A percentile compares a stretch with the other conserved stretches of the same genome.
phyloP scores from a whole-genome alignment of 2,329 filamentous ascomycete genomes.

The Fusarium sp. region DNA sequence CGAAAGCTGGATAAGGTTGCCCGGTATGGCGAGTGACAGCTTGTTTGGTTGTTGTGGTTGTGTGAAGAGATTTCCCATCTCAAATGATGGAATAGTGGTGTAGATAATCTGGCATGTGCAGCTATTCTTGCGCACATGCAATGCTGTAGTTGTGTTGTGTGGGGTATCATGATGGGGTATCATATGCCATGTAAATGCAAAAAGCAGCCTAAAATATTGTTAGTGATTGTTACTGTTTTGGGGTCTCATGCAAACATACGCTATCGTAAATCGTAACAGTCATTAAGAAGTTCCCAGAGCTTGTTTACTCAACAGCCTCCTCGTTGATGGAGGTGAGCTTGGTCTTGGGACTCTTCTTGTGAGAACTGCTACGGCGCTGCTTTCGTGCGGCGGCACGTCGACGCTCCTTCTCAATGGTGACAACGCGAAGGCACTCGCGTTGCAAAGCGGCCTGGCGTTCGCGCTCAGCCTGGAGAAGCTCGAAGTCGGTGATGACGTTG shows the following conservation, averaged over 20 bases:
- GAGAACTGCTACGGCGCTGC: constrained; percentile 52
- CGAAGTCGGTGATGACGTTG: constrained; percentile 57
- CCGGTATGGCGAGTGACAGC: constrained; percentile 14
- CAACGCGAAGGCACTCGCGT: constrained; percentile 63
- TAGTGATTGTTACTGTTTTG: constrained; percentile 21
- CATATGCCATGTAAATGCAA: constrained; percentile 39
- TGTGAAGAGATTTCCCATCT: constrained; percentile 18
- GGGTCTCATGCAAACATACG: constrained; percentile 26
- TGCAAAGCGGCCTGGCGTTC: constrained; percentile 62
- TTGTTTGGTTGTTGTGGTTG: constrained; percentile 17
- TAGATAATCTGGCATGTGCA: constrained; percentile 39
- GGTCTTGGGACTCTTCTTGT: constrained; percentile 63
- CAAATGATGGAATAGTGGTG: constrained; percentile 36
- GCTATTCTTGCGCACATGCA: constrained; percentile 36
- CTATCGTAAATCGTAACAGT: constrained; percentile 47
- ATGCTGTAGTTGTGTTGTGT: constrained; percentile 24
- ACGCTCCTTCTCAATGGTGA: constrained; percentile 67
- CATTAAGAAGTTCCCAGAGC: constrained; percentile 40
- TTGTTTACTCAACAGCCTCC: constrained; percentile 58
- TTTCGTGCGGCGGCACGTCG: constrained; percentile 56
- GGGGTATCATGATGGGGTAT: constrained; percentile 43
- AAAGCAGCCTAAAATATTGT: constrained; percentile 42
- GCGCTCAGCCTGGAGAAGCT: constrained; percentile 63
- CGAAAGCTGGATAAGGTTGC: constrained; percentile 24
- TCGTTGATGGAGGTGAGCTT: constrained; percentile 60